Base-by-base conservation (phyloP, 2,329 filamentous ascomycete species). In the Botrytis elliptica region DNA sequence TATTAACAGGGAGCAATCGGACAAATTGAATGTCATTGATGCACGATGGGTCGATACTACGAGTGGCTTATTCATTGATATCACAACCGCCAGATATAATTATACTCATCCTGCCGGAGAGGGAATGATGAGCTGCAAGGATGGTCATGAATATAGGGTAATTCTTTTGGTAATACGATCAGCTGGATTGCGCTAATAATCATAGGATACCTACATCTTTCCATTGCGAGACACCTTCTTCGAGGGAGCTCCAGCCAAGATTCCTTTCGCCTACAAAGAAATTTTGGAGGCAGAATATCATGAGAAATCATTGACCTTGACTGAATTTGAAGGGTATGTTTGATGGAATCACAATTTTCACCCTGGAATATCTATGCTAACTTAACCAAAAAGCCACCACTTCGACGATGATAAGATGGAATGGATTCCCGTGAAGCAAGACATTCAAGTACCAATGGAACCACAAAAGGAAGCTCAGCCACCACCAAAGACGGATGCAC, bases 41-140 rank as follows among this genome's bases (percentile, higher is more conserved):
- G 93, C 91, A 46, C 87, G 93, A 75, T 97, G 93, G 92, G 92
- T 96, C 78, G 93, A 96, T 82, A 87, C 87, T 74, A 83, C 84
- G 74, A 95, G 90, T 78, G 93, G 93, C 72, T 86, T 95, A 79
- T 97, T 92, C 81, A 90, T 96, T 81, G 93, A 96, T 81, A 94
- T 97, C 79, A 96, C 93, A 4, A 92, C 89, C n/a, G 84, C 95
- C 60, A 88, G 80, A 69, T 79, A 81, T 49, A 79, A 80, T 69
- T 33, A 74, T n/a, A 79, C 77, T 0, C 85, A 87, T 57, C 79
- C 82, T 3, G 81, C 73, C 82, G 86, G 38, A 74, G 83, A 75
- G 36, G 86, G 85, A 4, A 83, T 88, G 57, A 76, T 88, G 70
- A 84, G 83, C 63, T 86, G 85, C 79, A 88, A 88, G 77, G 84